phyloP scores from a whole-genome alignment of 805 yeast species.

The Wickerhamiella qilinensis region DNA sequence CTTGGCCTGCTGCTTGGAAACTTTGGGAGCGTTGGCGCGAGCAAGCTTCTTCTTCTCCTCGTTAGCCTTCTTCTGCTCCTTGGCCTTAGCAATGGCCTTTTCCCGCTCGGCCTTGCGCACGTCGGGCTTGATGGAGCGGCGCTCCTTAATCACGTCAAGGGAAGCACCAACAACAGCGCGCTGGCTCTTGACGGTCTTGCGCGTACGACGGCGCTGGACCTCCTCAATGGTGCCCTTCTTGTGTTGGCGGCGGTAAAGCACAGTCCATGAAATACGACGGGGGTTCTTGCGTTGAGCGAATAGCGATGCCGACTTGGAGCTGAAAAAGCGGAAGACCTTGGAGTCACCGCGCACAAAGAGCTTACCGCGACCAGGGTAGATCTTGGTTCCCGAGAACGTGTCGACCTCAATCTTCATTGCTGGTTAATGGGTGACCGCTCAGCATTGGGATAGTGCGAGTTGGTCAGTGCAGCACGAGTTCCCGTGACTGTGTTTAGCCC shows the following conservation, averaged over 20 bases:
- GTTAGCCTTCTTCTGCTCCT: conserved; percentile 53
- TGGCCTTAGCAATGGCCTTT: conserved; percentile 47
- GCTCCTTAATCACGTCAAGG: conserved; percentile 93
- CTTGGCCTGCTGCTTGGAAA: conserved; percentile 93
- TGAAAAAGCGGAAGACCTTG: conserved; percentile 98
- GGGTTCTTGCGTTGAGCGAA: conserved; percentile 99
- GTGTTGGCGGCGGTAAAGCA: conserved; percentile 98
- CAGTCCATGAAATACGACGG: conserved; percentile 99
- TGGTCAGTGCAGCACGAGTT: neutral
- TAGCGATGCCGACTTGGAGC: conserved; percentile 92
- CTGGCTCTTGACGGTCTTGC: conserved; percentile 96
- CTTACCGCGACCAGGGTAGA: conserved; percentile 99
- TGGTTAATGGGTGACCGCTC: conserved; percentile 1
- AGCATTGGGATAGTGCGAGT: conserved; percentile 1
- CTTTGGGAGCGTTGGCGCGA: conserved; percentile 46
- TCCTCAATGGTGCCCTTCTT: conserved; percentile 99
- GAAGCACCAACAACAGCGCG: conserved; percentile 99
- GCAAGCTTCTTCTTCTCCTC: conserved; percentile 93
- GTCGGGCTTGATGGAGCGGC: conserved; percentile 91
- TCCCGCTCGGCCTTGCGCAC: conserved; percentile 97
- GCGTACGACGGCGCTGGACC: conserved; percentile 89
- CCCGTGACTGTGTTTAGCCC: conserved; percentile 3
- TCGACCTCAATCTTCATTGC: conserved; percentile 98
- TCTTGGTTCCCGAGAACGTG: conserved; percentile 97
- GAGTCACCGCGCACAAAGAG: conserved; percentile 99